A percentile compares a stretch with the other conserved stretches of the same genome.
These are phyloP conservation scores for Przewalskia tangutica DNA, from an alignment of 257 asterid genomes.

Conservation along the genomic window DNA sequence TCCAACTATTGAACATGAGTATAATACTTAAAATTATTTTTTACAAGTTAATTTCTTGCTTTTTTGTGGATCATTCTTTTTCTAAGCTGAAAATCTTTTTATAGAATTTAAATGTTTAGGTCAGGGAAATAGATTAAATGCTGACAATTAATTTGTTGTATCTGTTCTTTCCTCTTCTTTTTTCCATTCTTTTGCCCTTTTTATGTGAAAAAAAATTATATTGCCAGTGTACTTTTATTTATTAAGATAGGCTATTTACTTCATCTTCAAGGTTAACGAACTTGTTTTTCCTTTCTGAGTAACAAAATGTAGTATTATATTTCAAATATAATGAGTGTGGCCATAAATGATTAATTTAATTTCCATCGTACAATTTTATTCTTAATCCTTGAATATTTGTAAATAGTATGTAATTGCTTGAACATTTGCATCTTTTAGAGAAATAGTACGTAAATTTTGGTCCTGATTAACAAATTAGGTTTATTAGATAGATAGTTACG, in stretches of 20 bases:
- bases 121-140: conserved; percentile 1
- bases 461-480: too few relatives aligned
- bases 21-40: background rate
- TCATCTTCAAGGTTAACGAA: background rate
- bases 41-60: background rate
- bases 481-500: background rate
- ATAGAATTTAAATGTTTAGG: conserved; percentile 7
- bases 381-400: background rate
- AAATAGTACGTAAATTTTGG: background rate
- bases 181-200: background rate
- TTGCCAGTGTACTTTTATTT: background rate
- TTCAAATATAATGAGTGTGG: background rate
- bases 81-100: conserved; percentile 12
- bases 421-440: background rate
- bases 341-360: background rate
- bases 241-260: background rate
- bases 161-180: background rate
- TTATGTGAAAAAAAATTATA: background rate
- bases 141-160: conserved; percentile 17
- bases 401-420: background rate
- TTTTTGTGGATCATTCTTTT: conserved; percentile 1
- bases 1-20: conserved; percentile 57
- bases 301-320: background rate
- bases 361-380: background rate
- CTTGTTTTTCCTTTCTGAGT: background rate